Conservation (phyloP, 2,329 filamentous ascomycete species). For the Dothiorella sarmentorum region DNA sequence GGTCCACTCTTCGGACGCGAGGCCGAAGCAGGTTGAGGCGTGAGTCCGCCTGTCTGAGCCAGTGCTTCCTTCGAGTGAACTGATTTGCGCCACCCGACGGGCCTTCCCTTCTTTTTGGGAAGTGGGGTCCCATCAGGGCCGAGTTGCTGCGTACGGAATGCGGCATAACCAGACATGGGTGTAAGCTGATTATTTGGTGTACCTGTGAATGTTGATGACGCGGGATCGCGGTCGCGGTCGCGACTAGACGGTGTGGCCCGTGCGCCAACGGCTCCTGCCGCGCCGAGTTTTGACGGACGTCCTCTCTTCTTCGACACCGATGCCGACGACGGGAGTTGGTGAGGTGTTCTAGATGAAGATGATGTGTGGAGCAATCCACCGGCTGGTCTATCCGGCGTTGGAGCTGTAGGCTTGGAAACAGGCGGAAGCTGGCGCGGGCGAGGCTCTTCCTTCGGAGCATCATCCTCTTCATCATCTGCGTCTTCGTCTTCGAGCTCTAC, state of each 20-base stretch:
- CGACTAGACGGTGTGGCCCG: constrained; percentile 5
- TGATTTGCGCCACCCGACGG: constrained; percentile 49
- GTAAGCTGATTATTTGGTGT: constrained; percentile 7
- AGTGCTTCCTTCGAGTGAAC: constrained; percentile 36
- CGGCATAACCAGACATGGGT: constrained; percentile 38
- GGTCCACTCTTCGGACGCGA: neutral
- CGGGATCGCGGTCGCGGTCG: constrained; percentile 2
- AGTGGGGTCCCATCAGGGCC: constrained; percentile 33
- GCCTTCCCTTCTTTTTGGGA: constrained; percentile 46
- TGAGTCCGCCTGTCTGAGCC: constrained; percentile 26
- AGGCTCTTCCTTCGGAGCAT: neutral
- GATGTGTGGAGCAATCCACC: no score
- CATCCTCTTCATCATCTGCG: constrained; percentile 30
- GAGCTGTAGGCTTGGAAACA: neutral
- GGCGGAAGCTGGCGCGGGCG: neutral
- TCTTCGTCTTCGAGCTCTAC: constrained; percentile 29
- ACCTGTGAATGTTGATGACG: neutral
- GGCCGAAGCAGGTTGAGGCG: neutral
- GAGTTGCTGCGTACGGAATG: constrained; percentile 36
- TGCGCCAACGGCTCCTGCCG: neutral
- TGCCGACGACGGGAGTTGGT: no score
- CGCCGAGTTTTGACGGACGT: neutral
- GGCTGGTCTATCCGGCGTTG: no score
- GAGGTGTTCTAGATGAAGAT: no score
- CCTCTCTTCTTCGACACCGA: neutral